Conservation (phyloP, 176 grass and related monocot genomes). For the Aegilops tauschii region DNA sequence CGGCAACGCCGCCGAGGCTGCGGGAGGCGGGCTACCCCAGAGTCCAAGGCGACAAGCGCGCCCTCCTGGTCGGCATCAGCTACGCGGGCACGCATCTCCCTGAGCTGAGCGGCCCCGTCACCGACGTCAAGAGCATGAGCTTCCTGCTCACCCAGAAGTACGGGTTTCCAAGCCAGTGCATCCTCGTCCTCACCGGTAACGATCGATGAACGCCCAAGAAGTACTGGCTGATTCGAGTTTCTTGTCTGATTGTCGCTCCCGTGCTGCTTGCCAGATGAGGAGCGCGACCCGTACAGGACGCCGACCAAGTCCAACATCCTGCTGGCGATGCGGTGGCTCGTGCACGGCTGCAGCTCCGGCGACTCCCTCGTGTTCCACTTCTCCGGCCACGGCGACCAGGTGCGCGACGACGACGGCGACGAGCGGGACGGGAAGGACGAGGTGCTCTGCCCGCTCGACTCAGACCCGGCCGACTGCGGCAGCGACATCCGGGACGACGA, state of each 20-base stretch:
- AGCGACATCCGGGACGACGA: conserved; percentile 76
- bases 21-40: conserved; percentile 33
- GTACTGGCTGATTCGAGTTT: not conserved
- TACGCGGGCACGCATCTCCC: conserved; percentile 23
- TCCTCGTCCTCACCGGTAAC: conserved; percentile 58
- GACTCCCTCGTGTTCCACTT: conserved; percentile 96
- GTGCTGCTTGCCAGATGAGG: conserved; percentile 35
- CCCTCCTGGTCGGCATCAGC: conserved; percentile 71
- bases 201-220: no score
- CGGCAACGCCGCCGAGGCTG: not conserved
- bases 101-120: conserved; percentile 57
- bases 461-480: conserved; percentile 20
- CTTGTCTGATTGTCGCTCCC: not conserved
- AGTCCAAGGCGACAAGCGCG: conserved; percentile 60
- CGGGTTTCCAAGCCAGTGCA: conserved; percentile 53
- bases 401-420: conserved; percentile 57
- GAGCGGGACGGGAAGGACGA: conserved; percentile 81
- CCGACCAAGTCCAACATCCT: conserved; percentile 75
- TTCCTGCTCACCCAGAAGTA: conserved; percentile 60
- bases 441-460: conserved; percentile 81
- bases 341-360: conserved; percentile 55
- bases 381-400: conserved; percentile 76
- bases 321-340: conserved; percentile 84
- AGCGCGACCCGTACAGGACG: conserved; percentile 37
- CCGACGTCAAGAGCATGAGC: conserved; percentile 74